Base-by-base conservation (phyloP, 352 stramenopile genomes). In the Phytophthora tubulina region DNA sequence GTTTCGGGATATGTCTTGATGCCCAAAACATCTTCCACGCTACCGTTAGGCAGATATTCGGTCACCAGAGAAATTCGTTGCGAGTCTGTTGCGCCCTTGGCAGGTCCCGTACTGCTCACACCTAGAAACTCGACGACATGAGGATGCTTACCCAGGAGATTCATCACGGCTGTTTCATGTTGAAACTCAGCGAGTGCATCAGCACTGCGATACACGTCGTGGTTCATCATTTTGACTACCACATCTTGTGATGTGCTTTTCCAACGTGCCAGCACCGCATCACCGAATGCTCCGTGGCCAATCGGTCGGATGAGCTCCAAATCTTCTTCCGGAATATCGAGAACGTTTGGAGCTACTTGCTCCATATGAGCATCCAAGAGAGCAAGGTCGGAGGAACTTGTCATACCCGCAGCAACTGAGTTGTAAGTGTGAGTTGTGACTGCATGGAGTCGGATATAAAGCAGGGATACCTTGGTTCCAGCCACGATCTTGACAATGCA, bases 81-180 rank as follows among this genome's bases (percentile, higher is more conserved):
- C 5, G 67, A 63, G 6, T 71, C 36, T 2, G 49, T 31, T 7
- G 14, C 33, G 15, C 45, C 35, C 36, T 32, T 61, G 45, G 27
- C 54, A 17, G 55, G 32, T 39, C 51, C 52, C 2, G 66, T 30
- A 17, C 36, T 81, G 31, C 63, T 85, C 3, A 92, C 65, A n/a
- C 84, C 84, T 0, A 94, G 57, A 1, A 94, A 61, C 48, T 91
- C 83, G 1, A 94, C 84, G 8, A 92, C 79, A 30, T 91, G 86
- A 3, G 86, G 86, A 45, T 94, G 84, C 44, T 94, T 90, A 3
- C 84, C 86, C 4, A 94, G 71, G 65, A 94, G 78, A 61, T 91
- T 82, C 82, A 91, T 91, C 38, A 94, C 86, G 0, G 79, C 78
- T 2, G 84, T 83, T 80, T 94, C 86, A 45, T 94, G 86, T 1